Percentiles rank a stretch among this genome's conserved stretches.
These are phyloP conservation scores for Magnaporthiopsis rhizophila DNA, from an alignment of 2,329 filamentous ascomycete genomes.

Conservation along the genomic window DNA sequence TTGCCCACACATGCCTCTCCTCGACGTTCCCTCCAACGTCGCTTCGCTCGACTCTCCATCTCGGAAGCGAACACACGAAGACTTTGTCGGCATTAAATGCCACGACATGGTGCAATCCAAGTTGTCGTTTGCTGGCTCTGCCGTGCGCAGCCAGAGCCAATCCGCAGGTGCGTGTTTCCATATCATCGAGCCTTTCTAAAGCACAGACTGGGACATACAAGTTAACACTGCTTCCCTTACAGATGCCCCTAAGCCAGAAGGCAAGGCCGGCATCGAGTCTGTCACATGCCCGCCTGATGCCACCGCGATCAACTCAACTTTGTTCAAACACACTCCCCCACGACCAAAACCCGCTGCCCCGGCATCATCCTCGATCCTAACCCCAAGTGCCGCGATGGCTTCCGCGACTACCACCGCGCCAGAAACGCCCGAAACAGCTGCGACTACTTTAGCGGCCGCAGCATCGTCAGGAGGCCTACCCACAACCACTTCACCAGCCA, in stretches of 20 bases:
- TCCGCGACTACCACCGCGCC: no score
- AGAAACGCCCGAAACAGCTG: conserved; percentile 7
- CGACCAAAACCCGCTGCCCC: conserved; percentile 13
- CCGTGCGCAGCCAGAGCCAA: conserved; percentile 12
- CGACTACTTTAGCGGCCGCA: background rate
- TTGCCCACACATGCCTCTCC: conserved; percentile 35
- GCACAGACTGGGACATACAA: background rate
- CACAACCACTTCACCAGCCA: background rate
- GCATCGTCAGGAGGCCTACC: background rate
- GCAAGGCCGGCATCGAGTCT: background rate
- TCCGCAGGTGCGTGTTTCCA: background rate
- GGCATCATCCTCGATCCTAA: background rate
- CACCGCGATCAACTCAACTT: conserved; percentile 29
- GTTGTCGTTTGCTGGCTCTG: background rate
- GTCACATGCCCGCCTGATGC: conserved; percentile 18
- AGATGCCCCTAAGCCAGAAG: background rate
- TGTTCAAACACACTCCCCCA: conserved; percentile 23
- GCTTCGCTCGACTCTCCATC: conserved; percentile 33
- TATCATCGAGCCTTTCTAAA: background rate
- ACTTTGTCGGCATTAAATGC: conserved; percentile 26
- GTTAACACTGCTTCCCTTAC: background rate
- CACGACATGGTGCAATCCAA: conserved; percentile 18
- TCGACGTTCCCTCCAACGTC: conserved; percentile 39
- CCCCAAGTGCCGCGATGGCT: background rate
- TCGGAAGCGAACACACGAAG: conserved; percentile 39